Conservation (phyloP, 179 eudicot species). For the Nepenthes alata region DNA sequence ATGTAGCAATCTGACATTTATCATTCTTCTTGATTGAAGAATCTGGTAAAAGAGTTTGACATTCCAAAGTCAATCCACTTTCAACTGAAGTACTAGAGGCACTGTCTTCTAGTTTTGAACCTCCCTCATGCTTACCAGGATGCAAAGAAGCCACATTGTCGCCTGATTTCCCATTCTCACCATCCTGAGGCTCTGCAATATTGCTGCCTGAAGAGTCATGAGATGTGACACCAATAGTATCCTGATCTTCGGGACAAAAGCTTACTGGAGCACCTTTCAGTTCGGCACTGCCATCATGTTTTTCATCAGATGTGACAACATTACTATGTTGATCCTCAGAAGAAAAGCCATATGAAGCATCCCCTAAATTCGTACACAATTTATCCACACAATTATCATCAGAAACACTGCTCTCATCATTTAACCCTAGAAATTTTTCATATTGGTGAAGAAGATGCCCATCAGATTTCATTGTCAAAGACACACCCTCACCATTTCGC, state of each 20-base stretch:
- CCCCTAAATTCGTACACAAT: constrained; percentile 12
- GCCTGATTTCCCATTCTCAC: constrained; percentile 7
- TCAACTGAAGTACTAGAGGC: constrained; percentile 9
- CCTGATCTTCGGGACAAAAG: constrained; percentile 13
- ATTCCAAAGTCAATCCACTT: constrained; percentile 9
- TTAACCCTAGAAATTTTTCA: constrained; percentile 11
- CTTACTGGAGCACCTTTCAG: constrained; percentile 11
- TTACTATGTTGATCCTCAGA: constrained; percentile 15
- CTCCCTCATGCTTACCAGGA: not conserved
- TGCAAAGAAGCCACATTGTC: not conserved
- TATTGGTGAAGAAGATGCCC: constrained; percentile 8
- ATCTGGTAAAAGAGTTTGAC: constrained; percentile 1
- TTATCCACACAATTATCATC: constrained; percentile 10
- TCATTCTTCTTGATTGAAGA: constrained; percentile 1
- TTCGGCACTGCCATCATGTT: constrained; percentile 9
- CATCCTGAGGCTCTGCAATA: constrained; percentile 2
- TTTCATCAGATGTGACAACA: constrained; percentile 3
- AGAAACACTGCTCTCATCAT: constrained; percentile 14
- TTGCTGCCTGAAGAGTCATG: constrained; percentile 4
- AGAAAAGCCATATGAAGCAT: constrained; percentile 11
- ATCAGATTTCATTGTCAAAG: constrained; percentile 5
- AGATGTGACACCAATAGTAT: constrained; percentile 5
- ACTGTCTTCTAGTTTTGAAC: not conserved
- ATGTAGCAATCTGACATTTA: constrained; percentile 2
- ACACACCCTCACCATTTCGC: constrained; percentile 13